Evolutionary conservation across 495 filamentous ascomycete species (phyloP).

Genomic region (Tuber magnatum): DNA sequence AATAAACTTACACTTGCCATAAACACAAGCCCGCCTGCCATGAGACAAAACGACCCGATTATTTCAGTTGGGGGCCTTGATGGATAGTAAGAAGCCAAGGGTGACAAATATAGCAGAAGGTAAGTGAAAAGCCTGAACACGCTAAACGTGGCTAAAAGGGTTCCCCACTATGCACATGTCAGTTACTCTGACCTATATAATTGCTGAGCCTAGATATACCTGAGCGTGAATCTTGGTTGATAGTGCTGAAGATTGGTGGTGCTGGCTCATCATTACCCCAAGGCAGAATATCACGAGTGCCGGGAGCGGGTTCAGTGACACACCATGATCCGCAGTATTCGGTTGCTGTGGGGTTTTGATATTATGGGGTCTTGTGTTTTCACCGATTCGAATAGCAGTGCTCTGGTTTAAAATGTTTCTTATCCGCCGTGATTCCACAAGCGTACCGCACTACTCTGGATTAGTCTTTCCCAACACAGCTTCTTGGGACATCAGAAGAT

Average conservation of each 20-base stretch:
- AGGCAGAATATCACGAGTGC: slow-evolving; percentile 76
- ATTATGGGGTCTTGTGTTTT: neutral
- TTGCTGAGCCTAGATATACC: slow-evolving; percentile 21
- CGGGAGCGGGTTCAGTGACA: slow-evolving; percentile 85
- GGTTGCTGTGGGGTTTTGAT: slow-evolving; percentile 39
- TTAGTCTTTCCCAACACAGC: slow-evolving; percentile 17
- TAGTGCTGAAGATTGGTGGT: slow-evolving; percentile 76
- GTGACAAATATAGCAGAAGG: slow-evolving; percentile 67
- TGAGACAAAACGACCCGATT: slow-evolving; percentile 75
- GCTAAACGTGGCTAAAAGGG: slow-evolving; percentile 72
- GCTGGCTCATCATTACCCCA: slow-evolving; percentile 89
- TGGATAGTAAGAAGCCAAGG: slow-evolving; percentile 76
- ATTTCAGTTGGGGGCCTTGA: slow-evolving; percentile 88
- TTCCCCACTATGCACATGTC: slow-evolving; percentile 67
- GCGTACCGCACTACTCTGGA: slow-evolving; percentile 66
- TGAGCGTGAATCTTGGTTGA: slow-evolving; percentile 79
- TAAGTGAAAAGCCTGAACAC: slow-evolving; percentile 75
- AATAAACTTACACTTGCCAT: slow-evolving; percentile 71
- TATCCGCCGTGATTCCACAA: slow-evolving; percentile 71
- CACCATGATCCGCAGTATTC: slow-evolving; percentile 58
- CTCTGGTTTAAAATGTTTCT: slow-evolving; percentile 43
- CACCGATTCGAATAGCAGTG: neutral
- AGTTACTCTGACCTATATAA: neutral
- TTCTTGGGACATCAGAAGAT: slow-evolving; percentile 35
- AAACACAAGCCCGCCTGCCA: slow-evolving; percentile 81